A percentile compares a stretch with the other conserved stretches of the same genome.
Evolutionary conservation across 108 stramenopile species (phyloP).

Genomic region (Aurantiochytrium sp.): DNA sequence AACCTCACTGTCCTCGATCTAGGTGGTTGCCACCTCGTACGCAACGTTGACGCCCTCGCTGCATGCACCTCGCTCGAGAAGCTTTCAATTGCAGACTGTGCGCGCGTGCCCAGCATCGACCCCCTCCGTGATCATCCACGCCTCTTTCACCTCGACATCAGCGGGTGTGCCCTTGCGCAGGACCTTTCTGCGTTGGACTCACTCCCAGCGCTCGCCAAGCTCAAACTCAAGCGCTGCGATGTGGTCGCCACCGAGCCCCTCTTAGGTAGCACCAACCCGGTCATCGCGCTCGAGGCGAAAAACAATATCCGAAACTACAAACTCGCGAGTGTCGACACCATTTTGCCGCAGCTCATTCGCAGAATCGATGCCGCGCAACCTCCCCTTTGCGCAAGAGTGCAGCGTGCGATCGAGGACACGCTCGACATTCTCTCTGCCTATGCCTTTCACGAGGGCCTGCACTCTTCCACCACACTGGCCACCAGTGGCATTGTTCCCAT

Average conservation of each 20-base stretch:
- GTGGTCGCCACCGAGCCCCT: neutral
- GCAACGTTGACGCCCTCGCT: neutral
- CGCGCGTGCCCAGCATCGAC: neutral
- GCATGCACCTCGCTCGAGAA: neutral
- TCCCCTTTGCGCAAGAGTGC: too few species aligned
- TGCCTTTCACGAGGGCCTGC: neutral
- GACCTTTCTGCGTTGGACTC: neutral
- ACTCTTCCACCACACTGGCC: neutral
- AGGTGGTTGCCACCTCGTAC: neutral
- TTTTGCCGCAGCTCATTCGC: neutral
- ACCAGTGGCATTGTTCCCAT: neutral
- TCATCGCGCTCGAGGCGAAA: neutral
- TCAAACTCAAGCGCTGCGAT: neutral
- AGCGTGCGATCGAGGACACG: neutral
- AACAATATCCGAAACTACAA: neutral
- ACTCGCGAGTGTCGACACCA: neutral
- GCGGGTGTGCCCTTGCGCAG: neutral
- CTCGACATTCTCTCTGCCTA: neutral
- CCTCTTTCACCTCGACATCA: neutral
- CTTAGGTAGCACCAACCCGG: neutral
- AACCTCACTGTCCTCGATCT: neutral
- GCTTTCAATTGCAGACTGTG: neutral
- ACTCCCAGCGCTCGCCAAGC: neutral
- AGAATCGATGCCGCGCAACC: neutral
- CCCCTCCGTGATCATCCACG: neutral